Evolutionary conservation across 495 filamentous ascomycete genomes (phyloP).

Genomic region (Xylaria flabelliformis): DNA sequence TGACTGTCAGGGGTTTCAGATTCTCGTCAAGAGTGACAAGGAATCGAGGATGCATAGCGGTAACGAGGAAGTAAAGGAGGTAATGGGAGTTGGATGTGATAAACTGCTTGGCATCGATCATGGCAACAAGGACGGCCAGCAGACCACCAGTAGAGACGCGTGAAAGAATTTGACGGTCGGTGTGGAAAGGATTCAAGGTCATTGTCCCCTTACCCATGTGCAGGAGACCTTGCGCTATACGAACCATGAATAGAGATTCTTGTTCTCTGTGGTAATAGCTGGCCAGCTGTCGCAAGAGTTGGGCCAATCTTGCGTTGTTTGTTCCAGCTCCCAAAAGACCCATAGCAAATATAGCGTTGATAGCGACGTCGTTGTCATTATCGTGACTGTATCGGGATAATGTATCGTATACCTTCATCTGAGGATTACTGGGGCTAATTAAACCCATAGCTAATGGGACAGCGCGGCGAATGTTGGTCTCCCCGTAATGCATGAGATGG

Average conservation of each 20-base stretch:
- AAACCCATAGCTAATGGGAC: conserved; percentile 98
- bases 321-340: conserved; percentile 95
- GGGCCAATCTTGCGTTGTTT: conserved; percentile 95
- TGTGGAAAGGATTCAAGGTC: conserved; percentile 96
- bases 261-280: conserved; percentile 98
- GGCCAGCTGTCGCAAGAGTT: conserved; percentile 90
- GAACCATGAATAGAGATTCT: conserved; percentile 97
- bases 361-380: conserved; percentile 97
- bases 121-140: conserved; percentile 84
- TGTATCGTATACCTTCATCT: conserved; percentile 99
- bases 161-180: conserved; percentile 92
- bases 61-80: conserved; percentile 95
- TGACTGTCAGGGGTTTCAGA: conserved; percentile 90
- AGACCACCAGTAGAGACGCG: conserved; percentile 89
- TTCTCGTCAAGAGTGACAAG: conserved; percentile 95
- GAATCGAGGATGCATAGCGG: conserved; percentile 97
- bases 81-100: conserved; percentile 89
- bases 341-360: conserved; percentile 99
- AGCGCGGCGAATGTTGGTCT: conserved; percentile 92
- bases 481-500: conserved; percentile 99
- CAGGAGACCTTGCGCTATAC: conserved; percentile 94
- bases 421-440: conserved; percentile 94
- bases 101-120: conserved; percentile 96
- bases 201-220: conserved; percentile 99
- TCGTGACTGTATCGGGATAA: conserved; percentile 98